Conservation (phyloP, 2,329 filamentous ascomycete species). For the Pleomassaria siparia region DNA sequence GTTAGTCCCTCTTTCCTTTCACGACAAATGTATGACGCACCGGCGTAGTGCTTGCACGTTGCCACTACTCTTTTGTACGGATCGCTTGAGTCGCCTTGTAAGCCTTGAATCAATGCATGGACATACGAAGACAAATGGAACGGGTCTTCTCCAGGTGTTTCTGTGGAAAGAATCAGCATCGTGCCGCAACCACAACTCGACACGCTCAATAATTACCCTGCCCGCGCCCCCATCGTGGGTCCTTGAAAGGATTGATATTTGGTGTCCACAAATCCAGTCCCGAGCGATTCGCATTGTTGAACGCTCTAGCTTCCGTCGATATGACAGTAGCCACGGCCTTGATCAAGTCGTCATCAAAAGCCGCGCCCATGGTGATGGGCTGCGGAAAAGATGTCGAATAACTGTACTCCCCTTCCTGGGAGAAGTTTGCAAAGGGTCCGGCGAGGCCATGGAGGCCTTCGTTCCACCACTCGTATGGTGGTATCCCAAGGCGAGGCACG, state of each 20-base stretch:
- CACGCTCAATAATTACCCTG: slow-evolving; percentile 11
- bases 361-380: slow-evolving; percentile 63
- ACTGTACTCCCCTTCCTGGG: slow-evolving; percentile 56
- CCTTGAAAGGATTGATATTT: slow-evolving; percentile 67
- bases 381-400: slow-evolving; percentile 67
- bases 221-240: slow-evolving; percentile 60
- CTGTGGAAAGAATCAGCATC: slow-evolving; percentile 7
- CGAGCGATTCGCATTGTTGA: slow-evolving; percentile 61
- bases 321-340: slow-evolving; percentile 59
- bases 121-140: slow-evolving; percentile 57
- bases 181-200: not conserved
- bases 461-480: slow-evolving; percentile 57
- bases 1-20: slow-evolving; percentile 7
- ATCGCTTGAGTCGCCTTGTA: slow-evolving; percentile 50
- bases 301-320: slow-evolving; percentile 64
- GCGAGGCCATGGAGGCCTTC: slow-evolving; percentile 65
- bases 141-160: slow-evolving; percentile 62
- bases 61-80: slow-evolving; percentile 44
- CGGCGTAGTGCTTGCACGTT: slow-evolving; percentile 51
- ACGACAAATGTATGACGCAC: slow-evolving; percentile 23
- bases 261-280: slow-evolving; percentile 63
- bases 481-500: slow-evolving; percentile 57
- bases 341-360: slow-evolving; percentile 66
- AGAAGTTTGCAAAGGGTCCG: slow-evolving; percentile 58
- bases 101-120: slow-evolving; percentile 55